These are phyloP conservation scores for Fusarium temperatum DNA, from an alignment of 2,329 filamentous ascomycete genomes.

Conservation along the genomic window DNA sequence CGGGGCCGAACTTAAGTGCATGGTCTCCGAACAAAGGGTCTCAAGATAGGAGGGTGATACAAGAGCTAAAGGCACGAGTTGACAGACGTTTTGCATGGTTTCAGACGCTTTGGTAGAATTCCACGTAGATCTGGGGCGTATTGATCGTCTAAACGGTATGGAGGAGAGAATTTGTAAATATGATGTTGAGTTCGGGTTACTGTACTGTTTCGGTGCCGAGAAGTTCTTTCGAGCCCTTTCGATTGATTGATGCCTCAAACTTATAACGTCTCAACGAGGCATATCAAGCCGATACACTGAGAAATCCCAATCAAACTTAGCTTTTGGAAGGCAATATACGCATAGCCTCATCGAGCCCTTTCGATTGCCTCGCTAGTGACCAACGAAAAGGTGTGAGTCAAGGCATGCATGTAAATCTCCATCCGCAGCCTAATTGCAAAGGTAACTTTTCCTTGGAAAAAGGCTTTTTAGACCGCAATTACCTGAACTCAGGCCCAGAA, in stretches of 20 bases:
- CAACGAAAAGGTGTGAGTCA: rapidly evolving
- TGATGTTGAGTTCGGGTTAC: not conserved
- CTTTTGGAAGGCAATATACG: no score
- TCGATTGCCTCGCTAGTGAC: not conserved
- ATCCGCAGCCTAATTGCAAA: rapidly evolving
- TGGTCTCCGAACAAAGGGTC: no score
- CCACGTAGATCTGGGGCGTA: not conserved
- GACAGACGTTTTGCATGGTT: not conserved
- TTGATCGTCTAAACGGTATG: no score
- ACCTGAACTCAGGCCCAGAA: rapidly evolving
- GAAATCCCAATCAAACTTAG: no score
- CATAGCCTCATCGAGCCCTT: rapidly evolving
- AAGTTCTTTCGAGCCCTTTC: not conserved
- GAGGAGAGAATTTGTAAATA: rapidly evolving
- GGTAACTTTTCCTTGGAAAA: not conserved
- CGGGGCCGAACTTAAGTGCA: not conserved
- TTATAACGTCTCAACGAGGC: no score
- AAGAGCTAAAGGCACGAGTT: not conserved
- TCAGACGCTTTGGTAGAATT: not conserved
- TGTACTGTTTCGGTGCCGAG: not conserved
- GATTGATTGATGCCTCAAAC: no score
- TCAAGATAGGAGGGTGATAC: not conserved
- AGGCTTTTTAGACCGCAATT: no score
- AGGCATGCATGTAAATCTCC: not conserved
- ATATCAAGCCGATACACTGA: no score